Base-by-base conservation (phyloP, 1,284 basidiomycete species). In the Rhodotorula sp. region DNA sequence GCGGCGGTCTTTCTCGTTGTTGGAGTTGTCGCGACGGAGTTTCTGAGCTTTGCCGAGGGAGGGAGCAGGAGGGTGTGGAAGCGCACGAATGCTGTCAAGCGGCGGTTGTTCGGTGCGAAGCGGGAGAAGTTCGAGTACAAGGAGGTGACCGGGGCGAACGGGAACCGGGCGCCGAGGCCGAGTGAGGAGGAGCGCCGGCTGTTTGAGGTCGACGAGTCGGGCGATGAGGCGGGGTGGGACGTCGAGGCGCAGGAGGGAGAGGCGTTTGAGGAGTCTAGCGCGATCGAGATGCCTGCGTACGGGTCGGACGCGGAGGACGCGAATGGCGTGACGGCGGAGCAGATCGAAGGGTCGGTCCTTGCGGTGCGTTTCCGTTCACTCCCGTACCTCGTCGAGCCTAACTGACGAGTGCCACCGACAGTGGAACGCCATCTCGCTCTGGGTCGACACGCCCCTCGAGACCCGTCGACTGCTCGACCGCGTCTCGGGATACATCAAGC, bases 401-500 rank as follows among this genome's bases (percentile, higher is more conserved):
- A 3, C 24, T 16, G 30, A 8, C 28, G 4, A 46, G 37, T 9
- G 2, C 22, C 16, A 76, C 77, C 79, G 77, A 44, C 78, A 78
- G 40, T 83, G 82, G 81, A 77, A 79, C 64, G 80, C 82, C 69
- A 79, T 83, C 4, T 79, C 79, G 16, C 76, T 78, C 9, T 75
- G 72, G 71, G 71, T 75, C 60, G 73, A 75, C 40, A 70, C 71
- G 0, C 20, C 62, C 16, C 53, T 62, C 53, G 73, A 70, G 51
- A 70, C 73, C 6, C 68, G 73, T 4, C 76, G 79, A 48, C 76
- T 85, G 15, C 81, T 85, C 57, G 78, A 83, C 74, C 77, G 81
- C 46, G 81, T 85, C 24, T 82, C 78, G 50, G 84, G 84, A 0
- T 84, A 81, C 75, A 82, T 83, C 77, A 81, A 82, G 76, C 83